These are phyloP conservation scores for Sporothrix protearum DNA, from an alignment of 2,329 filamentous ascomycete species.

Conservation along the genomic window DNA sequence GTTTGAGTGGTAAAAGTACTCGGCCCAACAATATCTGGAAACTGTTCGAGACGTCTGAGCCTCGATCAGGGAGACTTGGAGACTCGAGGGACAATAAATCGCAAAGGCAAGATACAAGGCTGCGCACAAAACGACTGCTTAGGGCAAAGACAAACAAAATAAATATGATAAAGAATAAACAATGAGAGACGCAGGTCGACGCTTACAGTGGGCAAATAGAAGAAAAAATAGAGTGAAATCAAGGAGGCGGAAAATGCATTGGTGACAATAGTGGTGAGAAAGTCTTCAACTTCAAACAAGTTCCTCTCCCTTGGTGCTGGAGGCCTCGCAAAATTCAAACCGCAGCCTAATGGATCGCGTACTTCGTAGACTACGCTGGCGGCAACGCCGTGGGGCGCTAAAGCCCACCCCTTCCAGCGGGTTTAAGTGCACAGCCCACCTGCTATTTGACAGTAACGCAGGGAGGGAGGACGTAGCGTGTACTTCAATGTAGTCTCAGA, in stretches of 20 bases:
- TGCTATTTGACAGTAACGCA: neutral
- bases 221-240: neutral
- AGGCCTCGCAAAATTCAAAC: conserved; percentile 15
- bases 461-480: neutral
- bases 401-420: neutral
- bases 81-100: neutral
- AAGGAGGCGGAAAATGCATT: neutral
- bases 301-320: neutral
- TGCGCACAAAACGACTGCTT: neutral
- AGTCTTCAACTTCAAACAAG: neutral
- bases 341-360: neutral
- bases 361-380: neutral
- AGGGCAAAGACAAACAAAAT: neutral
- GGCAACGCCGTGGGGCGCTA: conserved; percentile 5
- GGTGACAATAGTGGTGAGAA: neutral
- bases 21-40: neutral
- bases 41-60: neutral
- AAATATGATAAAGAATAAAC: neutral
- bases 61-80: neutral
- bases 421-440: neutral
- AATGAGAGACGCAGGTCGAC: neutral
- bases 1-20: neutral
- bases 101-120: no score
- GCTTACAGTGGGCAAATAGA: neutral
- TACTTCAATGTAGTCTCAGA: neutral